Evolutionary conservation across 2,329 filamentous ascomycete species (phyloP), one percentile per base, ranked within the genome.

Genomic region (Botryosphaeria agaves): DNA sequence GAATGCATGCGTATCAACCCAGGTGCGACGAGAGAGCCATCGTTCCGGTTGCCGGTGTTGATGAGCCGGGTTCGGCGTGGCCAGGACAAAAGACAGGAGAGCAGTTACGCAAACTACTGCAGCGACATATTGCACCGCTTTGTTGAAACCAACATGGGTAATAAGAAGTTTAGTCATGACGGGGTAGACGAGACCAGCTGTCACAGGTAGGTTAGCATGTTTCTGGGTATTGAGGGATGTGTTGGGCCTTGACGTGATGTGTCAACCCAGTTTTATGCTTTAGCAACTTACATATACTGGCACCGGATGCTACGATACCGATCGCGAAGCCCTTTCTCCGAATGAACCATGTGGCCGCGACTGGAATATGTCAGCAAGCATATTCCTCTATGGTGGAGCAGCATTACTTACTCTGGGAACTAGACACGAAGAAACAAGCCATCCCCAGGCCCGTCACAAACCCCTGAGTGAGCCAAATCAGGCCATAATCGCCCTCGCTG

Each of bases 381-480:
- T 7, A 17, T 18, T n/a, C n/a, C n/a, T 9, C 8, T n/a, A n/a
- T 12, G 28, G 12, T 19, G 11, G 28, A 5, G 17, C 12, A 14
- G 12, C 4, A 19, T 5, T 9, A 43, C 53, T 34, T 51, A 62
- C 59, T 51, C 47, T 64, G 60, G 15, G 61, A 64, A 36, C 59
- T 62, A 15, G 55, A 55, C 4, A 64, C 61, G 37, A 65, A 65
- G 43, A 61, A 63, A 37, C 59, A 64, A n/a, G 58, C 52, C 61
- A 64, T 64, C 7, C 62, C 62, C 7, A 64, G 34, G 4, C 59
- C 59, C 16, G 52, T 51, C 21, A 63, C 41, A 23, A 65, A 40
- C 3, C 61, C 61, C 40, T 64, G 60, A 4, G 57, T 58, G 7
- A 56, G 42, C 57, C 58, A 61, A 15, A 62, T 59, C 5, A 53